Percentiles rank a stretch among this genome's conserved stretches.
phyloP scores from a whole-genome alignment of 306 rosid genomes.

The Medicago truncatula region MtrunA17r5.0-ANR NC_053043.1:44706001-44706500 shows the following conservation, averaged over 20 bases:
- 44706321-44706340: too few relatives aligned
- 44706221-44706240: slow-evolving; percentile 1
- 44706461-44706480: too few relatives aligned
- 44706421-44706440: neutral
- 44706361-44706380: slow-evolving; percentile 28
- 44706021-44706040: slow-evolving; percentile 2
- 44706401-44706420: slow-evolving; percentile 25
- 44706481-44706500: too few relatives aligned
- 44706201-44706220: neutral
- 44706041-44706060: slow-evolving; percentile 27
- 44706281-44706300: neutral
- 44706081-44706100: neutral
- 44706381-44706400: slow-evolving; percentile 25
- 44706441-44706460: too few relatives aligned
- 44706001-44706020: slow-evolving; percentile 12
- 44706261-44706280: neutral
- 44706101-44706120: neutral
- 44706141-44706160: neutral
- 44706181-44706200: slow-evolving; percentile 15
- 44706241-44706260: neutral
- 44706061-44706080: neutral
- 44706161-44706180: slow-evolving; percentile 7
- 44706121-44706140: neutral
- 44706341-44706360: too few relatives aligned
- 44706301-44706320: too few relatives aligned